Evolutionary conservation across 2,329 filamentous ascomycete genomes (phyloP).

Genomic region (Chrysosporium queenslandicum): DNA sequence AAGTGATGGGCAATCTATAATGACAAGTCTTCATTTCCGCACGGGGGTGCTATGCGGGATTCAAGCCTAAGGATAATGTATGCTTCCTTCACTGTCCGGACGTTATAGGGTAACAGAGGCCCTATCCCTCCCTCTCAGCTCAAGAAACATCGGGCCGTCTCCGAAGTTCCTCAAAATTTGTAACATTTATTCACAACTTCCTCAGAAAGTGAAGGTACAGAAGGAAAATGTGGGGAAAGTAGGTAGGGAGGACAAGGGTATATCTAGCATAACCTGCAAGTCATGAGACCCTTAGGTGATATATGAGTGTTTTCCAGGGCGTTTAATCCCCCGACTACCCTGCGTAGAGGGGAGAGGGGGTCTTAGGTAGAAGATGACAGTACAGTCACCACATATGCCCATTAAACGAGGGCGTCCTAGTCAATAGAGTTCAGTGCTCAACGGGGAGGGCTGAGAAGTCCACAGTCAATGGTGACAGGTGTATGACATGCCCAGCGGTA

Average conservation of each 20-base stretch:
- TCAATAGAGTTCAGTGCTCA: neutral
- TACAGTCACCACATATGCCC: too few relatives aligned
- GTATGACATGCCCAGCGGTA: neutral
- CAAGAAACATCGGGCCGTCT: neutral
- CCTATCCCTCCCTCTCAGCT: neutral
- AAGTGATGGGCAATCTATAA: neutral
- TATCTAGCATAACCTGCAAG: neutral
- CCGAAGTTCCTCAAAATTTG: neutral
- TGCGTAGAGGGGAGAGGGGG: neutral
- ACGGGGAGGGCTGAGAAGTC: neutral
- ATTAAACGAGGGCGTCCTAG: too few relatives aligned
- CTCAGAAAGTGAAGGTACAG: neutral
- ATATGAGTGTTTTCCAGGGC: neutral
- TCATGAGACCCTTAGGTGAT: neutral
- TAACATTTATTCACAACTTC: neutral
- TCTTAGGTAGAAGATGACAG: neutral
- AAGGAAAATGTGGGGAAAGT: neutral
- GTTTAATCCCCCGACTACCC: neutral
- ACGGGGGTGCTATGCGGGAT: neutral
- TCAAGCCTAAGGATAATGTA: neutral
- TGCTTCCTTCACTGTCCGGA: neutral
- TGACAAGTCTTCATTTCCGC: neutral
- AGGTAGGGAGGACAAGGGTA: neutral
- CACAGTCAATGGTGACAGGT: neutral
- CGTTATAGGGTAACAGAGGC: neutral